Percentiles rank a stretch among this genome's conserved stretches.
phyloP scores from a whole-genome alignment of 2,329 filamentous ascomycete genomes.

The Microdochium nivale region DNA sequence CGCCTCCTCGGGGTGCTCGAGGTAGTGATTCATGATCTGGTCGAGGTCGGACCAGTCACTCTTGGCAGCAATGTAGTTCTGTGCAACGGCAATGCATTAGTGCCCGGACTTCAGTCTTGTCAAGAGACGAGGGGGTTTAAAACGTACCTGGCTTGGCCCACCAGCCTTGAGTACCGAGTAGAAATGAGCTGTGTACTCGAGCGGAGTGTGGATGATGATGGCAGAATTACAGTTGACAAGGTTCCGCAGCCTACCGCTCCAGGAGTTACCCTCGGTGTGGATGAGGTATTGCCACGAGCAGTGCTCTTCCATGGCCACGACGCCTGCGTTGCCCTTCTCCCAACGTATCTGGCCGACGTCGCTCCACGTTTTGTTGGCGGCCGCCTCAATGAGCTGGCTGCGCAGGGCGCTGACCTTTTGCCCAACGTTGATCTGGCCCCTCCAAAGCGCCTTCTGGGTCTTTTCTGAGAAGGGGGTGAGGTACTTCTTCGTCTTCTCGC shows the following conservation, averaged over 20 bases:
- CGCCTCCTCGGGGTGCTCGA: conserved; percentile 31
- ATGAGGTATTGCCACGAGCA: conserved; percentile 37
- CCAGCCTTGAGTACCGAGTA: conserved; percentile 30
- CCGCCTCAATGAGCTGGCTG: conserved; percentile 1
- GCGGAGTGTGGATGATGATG: conserved; percentile 33
- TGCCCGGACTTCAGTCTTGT: too few relatives aligned
- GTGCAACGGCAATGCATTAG: conserved; percentile 13
- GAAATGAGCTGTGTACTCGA: conserved; percentile 35
- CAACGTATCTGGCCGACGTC: conserved; percentile 2
- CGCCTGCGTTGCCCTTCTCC: conserved; percentile 26
- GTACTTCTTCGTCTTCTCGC: conserved; percentile 7
- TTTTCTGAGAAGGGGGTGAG: conserved; percentile 2
- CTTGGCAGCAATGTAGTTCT: conserved; percentile 40
- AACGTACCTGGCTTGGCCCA: conserved; percentile 19
- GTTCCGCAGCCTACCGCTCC: conserved; percentile 45
- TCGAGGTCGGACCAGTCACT: conserved; percentile 30
- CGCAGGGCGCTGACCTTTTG: conserved; percentile 2
- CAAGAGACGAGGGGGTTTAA: too few relatives aligned
- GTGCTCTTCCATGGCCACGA: conserved; percentile 40
- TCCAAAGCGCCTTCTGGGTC: conserved; percentile 4
- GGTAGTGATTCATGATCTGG: conserved; percentile 26
- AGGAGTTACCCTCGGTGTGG: conserved; percentile 43
- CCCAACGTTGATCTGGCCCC: conserved; percentile 2
- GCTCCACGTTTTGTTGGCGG: conserved; percentile 1
- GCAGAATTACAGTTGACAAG: conserved; percentile 40